Conservation (phyloP, 2,329 filamentous ascomycete genomes). For the Fusarium sp. region DNA sequence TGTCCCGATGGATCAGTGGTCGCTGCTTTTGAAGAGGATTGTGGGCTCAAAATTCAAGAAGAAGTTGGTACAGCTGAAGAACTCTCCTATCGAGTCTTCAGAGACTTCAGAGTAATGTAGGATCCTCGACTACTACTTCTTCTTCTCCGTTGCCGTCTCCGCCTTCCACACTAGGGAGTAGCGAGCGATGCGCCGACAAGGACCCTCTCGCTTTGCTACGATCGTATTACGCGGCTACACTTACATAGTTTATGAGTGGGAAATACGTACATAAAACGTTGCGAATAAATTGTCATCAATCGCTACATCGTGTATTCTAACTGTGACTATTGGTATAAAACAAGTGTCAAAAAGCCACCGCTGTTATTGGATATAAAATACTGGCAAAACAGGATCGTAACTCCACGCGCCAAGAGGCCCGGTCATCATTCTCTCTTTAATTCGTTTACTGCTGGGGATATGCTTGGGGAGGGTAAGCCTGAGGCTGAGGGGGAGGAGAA, state of each 20-base stretch:
- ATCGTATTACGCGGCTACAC: too few species aligned
- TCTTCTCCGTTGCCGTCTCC: not conserved
- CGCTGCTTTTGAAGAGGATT: too few species aligned
- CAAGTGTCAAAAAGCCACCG: not conserved
- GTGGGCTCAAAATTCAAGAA: too few species aligned
- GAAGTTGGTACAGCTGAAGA: too few species aligned
- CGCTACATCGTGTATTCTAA: not conserved
- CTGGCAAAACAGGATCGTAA: not conserved
- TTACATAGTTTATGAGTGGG: not conserved
- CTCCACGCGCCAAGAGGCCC: not conserved
- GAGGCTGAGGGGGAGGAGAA: constrained; percentile 27
- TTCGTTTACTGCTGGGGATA: constrained; percentile 8
- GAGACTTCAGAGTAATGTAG: not conserved
- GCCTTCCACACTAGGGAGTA: not conserved
- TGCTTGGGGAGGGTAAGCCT: constrained; percentile 16
- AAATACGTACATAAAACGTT: not conserved
- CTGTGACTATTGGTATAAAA: not conserved
- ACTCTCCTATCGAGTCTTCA: too few species aligned
- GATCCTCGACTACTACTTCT: too few species aligned
- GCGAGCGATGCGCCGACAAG: not conserved
- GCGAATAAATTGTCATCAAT: not conserved
- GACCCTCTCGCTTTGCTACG: not conserved
- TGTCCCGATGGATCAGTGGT: too few species aligned
- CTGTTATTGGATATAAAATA: constrained; percentile 5
- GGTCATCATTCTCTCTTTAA: not conserved